These are phyloP conservation scores for Arachnomyces sp. DNA, from an alignment of 2,329 filamentous ascomycete genomes.

Conservation along the genomic window DNA sequence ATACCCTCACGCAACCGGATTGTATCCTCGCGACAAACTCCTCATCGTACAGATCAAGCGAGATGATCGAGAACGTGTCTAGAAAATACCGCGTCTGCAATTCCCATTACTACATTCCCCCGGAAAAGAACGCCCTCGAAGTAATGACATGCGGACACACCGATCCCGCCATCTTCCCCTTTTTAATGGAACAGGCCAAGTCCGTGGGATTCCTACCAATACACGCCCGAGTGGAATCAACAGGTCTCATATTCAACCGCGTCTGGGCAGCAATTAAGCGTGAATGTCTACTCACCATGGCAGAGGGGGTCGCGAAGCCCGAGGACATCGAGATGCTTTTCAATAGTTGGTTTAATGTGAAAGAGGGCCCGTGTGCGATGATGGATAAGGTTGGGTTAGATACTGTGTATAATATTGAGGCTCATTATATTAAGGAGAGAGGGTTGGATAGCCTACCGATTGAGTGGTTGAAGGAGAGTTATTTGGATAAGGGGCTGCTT, in stretches of 20 bases:
- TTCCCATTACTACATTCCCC: constrained; percentile 4
- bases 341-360: constrained; percentile 28
- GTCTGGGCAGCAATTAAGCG: constrained; percentile 38
- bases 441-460: constrained; percentile 24
- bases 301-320: constrained; percentile 28
- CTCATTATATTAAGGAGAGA: constrained; percentile 30
- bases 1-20: constrained; percentile 25
- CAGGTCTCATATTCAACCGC: constrained; percentile 35
- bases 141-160: constrained; percentile 32
- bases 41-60: neutral
- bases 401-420: constrained; percentile 33
- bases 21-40: constrained; percentile 42
- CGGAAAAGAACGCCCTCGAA: constrained; percentile 22
- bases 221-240: constrained; percentile 28
- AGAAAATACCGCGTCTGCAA: neutral
- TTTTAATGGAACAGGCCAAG: constrained; percentile 21
- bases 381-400: constrained; percentile 37
- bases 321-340: constrained; percentile 32
- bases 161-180: constrained; percentile 20
- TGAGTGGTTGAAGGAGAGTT: constrained; percentile 21
- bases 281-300: constrained; percentile 28
- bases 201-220: constrained; percentile 31
- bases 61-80: neutral
- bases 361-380: constrained; percentile 30
- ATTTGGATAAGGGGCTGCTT: constrained; percentile 24